Evolutionary conservation across 805 yeast genomes (phyloP), one percentile per base, ranked within the genome.

Genomic region (Lachancea sp.): DNA sequence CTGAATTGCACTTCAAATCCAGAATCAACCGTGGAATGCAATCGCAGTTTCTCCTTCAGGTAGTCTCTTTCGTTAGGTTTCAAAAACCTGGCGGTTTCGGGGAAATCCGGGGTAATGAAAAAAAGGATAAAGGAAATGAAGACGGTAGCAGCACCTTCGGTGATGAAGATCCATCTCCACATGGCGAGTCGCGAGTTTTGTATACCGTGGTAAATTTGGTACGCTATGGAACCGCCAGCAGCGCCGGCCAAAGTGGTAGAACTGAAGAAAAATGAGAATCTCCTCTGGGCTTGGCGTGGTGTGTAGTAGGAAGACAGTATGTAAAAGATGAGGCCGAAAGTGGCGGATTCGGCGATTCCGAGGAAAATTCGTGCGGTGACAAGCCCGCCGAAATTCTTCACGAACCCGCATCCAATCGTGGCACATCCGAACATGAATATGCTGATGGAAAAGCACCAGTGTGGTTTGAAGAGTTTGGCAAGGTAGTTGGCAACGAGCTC

Each of bases 131-230:
- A 15, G 12, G 41, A 29, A 18, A 38, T 31, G 31, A 38, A 22
- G 18, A 38, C 36, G 9, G 41, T 38, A 8, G 25, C 36, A 3
- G 24, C 29, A 16, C 41, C 41, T 21, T 38, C 41, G 18, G 24
- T 38, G 22, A 38, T 18, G 25, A 38, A 38, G n/a, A 38, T 38
- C 41, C 41, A 38, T 30, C 41, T 30, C 41, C 41, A 38, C 16
- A 20, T 24, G 19, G 36, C 36, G n/a, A 38, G 29, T 12, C 25
- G 32, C 13, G n/a, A 20, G 25, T 31, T 38, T n/a, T 25, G 25
- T 11, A 31, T 31, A 15, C 30, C 31, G 23, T 23, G 19, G 24
- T 31, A 23, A 11, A 38, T 38, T 23, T 31, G 36, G 19, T 24
- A 32, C 13, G 41, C 41, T 7, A 38, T 31, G 19, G 36, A 38